These are phyloP conservation scores for Coprinopsis sp. DNA, from an alignment of 768 basidiomycete species.

Conservation along the genomic window DNA sequence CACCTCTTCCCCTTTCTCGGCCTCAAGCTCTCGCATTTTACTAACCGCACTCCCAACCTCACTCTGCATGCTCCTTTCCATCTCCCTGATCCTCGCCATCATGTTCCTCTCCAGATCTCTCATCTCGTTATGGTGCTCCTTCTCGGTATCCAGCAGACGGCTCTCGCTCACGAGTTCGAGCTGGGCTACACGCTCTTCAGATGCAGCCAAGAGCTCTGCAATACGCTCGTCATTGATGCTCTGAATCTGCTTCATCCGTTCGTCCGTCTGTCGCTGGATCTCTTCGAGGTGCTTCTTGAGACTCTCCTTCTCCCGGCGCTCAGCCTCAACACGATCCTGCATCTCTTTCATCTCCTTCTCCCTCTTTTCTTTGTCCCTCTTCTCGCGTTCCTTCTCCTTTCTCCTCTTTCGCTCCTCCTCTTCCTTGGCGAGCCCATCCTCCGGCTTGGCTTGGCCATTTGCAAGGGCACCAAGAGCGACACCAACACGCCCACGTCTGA, in stretches of 20 bases:
- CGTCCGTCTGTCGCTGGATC: too few species aligned
- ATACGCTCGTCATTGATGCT: too few species aligned
- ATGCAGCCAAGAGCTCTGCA: too few species aligned
- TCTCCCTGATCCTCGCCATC: neutral
- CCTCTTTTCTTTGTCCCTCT: neutral
- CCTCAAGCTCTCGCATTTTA: neutral
- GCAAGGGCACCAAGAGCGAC: neutral
- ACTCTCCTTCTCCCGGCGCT: neutral
- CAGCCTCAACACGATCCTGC: neutral
- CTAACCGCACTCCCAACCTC: neutral
- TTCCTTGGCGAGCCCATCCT: neutral
- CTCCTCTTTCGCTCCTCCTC: neutral
- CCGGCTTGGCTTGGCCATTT: neutral
- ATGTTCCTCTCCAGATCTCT: neutral
- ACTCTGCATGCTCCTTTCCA: neutral
- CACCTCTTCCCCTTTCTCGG: neutral
- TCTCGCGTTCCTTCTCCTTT: neutral
- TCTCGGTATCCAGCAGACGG: too few species aligned
- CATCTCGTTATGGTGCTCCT: neutral
- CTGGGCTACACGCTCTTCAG: too few species aligned
- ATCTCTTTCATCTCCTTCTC: neutral
- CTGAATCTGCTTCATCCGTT: too few species aligned
- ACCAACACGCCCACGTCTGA: constrained; percentile 1
- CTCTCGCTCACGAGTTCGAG: too few species aligned
- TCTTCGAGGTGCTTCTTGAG: too few species aligned